Evolutionary conservation across 2,329 filamentous ascomycete species (phyloP), one percentile per base, ranked within the genome.

Genomic region (Pestalotiopsis sp.): DNA sequence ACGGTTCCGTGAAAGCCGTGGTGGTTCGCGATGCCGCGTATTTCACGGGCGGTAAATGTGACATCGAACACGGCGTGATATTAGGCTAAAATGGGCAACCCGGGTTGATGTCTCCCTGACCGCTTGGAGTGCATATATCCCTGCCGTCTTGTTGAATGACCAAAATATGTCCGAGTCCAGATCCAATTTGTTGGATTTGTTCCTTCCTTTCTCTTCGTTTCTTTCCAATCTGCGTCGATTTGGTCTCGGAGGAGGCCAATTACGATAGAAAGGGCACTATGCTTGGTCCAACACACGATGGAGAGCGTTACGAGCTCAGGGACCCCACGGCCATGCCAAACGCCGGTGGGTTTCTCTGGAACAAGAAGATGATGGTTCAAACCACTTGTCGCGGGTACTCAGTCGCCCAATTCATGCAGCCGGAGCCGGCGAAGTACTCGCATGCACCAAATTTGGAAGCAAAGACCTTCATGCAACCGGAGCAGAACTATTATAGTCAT

Each of bases 311-410:
- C 76, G 86, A 88, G 76, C 83, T 89, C 71, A 81, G 79, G 64
- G 86, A 83, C 75, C 84, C 86, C n/a, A 87, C 85, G 27, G 85
- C 84, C 56, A 79, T 89, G 82, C 86, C 86, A 65, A 85, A 87
- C 76, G 85, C 86, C 3, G 84, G 82, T 64, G 85, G 83, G 66
- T 89, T 89, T 74, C 80, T 89, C 12, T 89, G 87, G 87, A 89
- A 89, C 72, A 85, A 87, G 76, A 84, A 82, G 77, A 89, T 89
- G 86, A 89, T 89, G 86, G 86, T 89, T 69, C 86, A 88, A 74
- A 80, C 86, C 61, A 88, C 86, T 67, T 88, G 86, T 74, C 86
- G 87, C 23, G 87, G 87, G n/a, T 88, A 87, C 73, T 84, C 86
- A 31, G 87, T 85, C 2, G 83, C 86, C 2, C 86, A 88, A 68